These are phyloP conservation scores for Alternaria panax DNA, from an alignment of 2,329 filamentous ascomycete genomes.

Conservation along the genomic window DNA sequence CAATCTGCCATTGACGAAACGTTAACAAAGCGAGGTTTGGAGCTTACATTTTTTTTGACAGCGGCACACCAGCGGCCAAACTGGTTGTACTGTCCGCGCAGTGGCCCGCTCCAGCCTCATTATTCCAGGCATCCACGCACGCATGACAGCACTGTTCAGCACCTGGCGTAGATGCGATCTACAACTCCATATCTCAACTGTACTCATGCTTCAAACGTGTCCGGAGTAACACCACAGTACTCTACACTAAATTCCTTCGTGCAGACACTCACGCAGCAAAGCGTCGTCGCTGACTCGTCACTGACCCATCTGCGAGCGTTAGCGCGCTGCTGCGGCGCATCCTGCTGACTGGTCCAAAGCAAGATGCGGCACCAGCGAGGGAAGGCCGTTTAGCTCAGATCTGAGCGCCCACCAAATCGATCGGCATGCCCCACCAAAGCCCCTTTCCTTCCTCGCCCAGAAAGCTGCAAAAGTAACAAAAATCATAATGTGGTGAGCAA, in stretches of 20 bases:
- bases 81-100: conserved; percentile 19
- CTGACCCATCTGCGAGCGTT: conserved; percentile 17
- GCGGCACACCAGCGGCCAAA: conserved; percentile 35
- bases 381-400: conserved; percentile 45
- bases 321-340: conserved; percentile 20
- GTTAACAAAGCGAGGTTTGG: conserved; percentile 17
- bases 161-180: neutral
- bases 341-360: conserved; percentile 23
- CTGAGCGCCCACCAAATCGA: conserved; percentile 45
- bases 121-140: conserved; percentile 8
- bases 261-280: conserved; percentile 5
- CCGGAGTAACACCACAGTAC: conserved; percentile 10
- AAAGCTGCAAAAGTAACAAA: conserved; percentile 26
- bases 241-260: neutral
- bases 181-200: conserved; percentile 3
- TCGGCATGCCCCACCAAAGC: conserved; percentile 41
- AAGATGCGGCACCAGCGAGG: conserved; percentile 42
- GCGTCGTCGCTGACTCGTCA: conserved; percentile 24
- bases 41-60: conserved; percentile 31
- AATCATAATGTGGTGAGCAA: conserved; percentile 17
- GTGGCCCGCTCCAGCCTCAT: conserved; percentile 27
- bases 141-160: conserved; percentile 7
- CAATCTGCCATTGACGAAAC: conserved; percentile 17
- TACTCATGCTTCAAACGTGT: conserved; percentile 11
- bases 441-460: conserved; percentile 25